Base-by-base conservation (phyloP, 148 eudicot genomes). In the Heliamphora exappendiculata region DNA sequence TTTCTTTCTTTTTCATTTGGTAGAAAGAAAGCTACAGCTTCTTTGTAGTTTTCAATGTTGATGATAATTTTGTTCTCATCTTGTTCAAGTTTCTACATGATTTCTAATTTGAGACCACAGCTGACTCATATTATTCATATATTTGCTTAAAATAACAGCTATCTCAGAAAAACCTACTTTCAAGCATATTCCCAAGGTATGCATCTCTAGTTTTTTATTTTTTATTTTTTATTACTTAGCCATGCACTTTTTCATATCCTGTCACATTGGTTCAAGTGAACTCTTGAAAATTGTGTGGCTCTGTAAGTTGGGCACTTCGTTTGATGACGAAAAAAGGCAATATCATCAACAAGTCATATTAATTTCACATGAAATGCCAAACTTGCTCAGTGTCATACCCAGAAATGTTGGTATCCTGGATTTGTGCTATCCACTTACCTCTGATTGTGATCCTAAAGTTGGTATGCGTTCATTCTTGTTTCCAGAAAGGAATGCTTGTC, bases 171-270 rank as follows among this genome's bases (percentile, higher is more conserved):
- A 86, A 80, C 95, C 97, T 51, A 67, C 88, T 76, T 89, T 86
- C 88, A 96, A 93, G 89, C 99, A 96, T 79, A 84, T 96, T 62
- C 99, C 99, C 10, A 96, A 90, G 92, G 99, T 91, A 87, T 55
- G 72, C 76, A 45, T 51, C 36, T 34, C 49, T 4, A 0, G 8
- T 19, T 29, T 66, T 54, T 34, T 4, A 0, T 5, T 19, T 29
- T 66, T 54, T 34, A 2, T 17, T 37, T 19, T 81, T 72, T 50
- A 26, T 64, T 63, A 36, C 55, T 22, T 29, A 44, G 50, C n/a
- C 22, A 53, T 78, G 45, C 67, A 44, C 37, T 2, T 16, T 47
- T 47, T 70, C 58, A 4, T 74, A 49, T 36, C 53, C 34, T 10
- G 67, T 45, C 26, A 53, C 57, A 74, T 72, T 28, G 53, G 44